Evolutionary conservation across 192 early-diverging fungal species (phyloP).

Genomic region (Neocallimastix lanati): DNA sequence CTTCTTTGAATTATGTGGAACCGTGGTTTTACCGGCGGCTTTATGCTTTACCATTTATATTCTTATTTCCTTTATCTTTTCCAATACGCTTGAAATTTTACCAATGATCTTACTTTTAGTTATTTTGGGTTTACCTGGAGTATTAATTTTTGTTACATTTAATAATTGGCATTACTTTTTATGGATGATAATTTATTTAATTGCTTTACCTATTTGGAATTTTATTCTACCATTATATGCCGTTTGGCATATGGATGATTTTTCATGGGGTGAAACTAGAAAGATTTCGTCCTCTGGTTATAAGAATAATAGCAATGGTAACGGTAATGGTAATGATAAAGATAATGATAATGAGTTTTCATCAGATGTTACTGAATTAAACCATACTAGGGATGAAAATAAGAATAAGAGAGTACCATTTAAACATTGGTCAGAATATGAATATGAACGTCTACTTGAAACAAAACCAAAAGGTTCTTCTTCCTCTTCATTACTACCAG

Average conservation of each 20-base stretch:
- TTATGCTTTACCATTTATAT: conserved; percentile 62
- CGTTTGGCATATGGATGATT: conserved; percentile 99
- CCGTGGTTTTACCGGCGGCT: conserved; percentile 51
- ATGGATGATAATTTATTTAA: conserved; percentile 72
- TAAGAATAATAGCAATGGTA: too few relatives aligned
- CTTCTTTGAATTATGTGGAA: conserved; percentile 51
- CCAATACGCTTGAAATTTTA: conserved; percentile 52
- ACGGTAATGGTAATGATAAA: too few relatives aligned
- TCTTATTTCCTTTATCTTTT: conserved; percentile 35
- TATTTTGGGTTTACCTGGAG: conserved; percentile 71
- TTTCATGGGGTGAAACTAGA: conserved; percentile 90
- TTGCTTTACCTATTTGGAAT: conserved; percentile 51
- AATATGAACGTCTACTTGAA: background rate
- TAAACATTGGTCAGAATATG: background rate
- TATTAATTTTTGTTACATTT: conserved; percentile 77
- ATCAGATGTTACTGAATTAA: too few relatives aligned
- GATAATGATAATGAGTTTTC: too few relatives aligned
- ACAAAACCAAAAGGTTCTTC: background rate
- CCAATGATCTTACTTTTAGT: conserved; percentile 69
- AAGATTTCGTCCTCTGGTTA: background rate
- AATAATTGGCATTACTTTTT: conserved; percentile 62
- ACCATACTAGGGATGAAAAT: background rate
- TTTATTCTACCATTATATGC: conserved; percentile 48
- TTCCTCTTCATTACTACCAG: too few relatives aligned
- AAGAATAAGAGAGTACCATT: background rate